A percentile compares a stretch with the other conserved stretches of the same genome.
Conservation (phyloP, 2,329 filamentous ascomycete species). For the Clarireedia sp. region DNA sequence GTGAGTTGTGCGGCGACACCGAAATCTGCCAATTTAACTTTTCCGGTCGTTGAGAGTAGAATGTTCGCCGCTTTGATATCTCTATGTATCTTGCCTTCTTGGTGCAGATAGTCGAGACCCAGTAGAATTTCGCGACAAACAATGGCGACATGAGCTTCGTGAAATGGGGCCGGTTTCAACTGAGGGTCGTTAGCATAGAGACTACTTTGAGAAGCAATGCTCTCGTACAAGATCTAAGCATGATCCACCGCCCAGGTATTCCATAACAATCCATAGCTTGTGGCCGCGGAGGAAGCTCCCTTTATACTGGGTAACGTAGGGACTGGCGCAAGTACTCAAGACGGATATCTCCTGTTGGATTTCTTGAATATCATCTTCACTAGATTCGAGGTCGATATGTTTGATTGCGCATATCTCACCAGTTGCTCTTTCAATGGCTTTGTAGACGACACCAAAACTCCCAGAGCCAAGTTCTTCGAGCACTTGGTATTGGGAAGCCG, state of each 20-base stretch:
- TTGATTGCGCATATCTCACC: slow-evolving; percentile 96
- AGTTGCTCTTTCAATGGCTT: slow-evolving; percentile 83
- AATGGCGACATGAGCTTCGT: slow-evolving; percentile 85
- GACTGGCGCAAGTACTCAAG: slow-evolving; percentile 87
- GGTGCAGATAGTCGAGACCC: slow-evolving; percentile 87
- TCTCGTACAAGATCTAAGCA: slow-evolving; percentile 79
- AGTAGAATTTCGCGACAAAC: slow-evolving; percentile 85
- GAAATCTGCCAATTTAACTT: slow-evolving; percentile 94
- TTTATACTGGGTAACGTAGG: slow-evolving; percentile 92
- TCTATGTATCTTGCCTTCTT: slow-evolving; percentile 89
- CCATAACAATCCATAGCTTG: slow-evolving; percentile 99
- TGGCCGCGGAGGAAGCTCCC: slow-evolving; percentile 91
- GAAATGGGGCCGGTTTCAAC: slow-evolving; percentile 85
- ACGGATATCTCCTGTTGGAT: slow-evolving; percentile 97
- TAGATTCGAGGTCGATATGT: slow-evolving; percentile 98
- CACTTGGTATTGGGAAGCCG: slow-evolving; percentile 81
- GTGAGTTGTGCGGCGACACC: slow-evolving; percentile 93
- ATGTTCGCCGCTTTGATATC: slow-evolving; percentile 97
- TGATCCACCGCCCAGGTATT: slow-evolving; percentile 90
- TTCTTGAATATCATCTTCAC: slow-evolving; percentile 95
- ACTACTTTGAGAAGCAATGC: background rate
- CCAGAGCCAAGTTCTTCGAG: slow-evolving; percentile 85
- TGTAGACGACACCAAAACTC: slow-evolving; percentile 95
- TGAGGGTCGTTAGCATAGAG: slow-evolving; percentile 31
- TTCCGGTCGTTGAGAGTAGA: slow-evolving; percentile 80